These are phyloP conservation scores for Floccularia luteovirens DNA, from an alignment of 768 basidiomycete species.

Conservation along the genomic window DNA sequence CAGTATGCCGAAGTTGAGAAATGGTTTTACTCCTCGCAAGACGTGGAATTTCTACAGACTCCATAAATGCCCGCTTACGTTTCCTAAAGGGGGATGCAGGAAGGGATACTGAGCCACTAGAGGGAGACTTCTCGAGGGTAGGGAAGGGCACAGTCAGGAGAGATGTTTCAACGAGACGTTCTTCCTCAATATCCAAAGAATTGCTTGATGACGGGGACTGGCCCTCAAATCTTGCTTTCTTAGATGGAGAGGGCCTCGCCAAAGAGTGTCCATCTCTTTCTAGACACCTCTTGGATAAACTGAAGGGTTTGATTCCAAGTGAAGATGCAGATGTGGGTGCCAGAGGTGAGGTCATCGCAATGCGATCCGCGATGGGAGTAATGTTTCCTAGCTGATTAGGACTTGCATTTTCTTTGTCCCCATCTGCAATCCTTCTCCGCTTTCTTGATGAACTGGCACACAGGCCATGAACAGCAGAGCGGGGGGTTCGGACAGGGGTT, in stretches of 20 bases:
- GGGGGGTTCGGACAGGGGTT: not conserved
- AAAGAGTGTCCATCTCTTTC: constrained; percentile 25
- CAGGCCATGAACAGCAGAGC: not conserved
- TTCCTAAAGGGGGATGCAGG: constrained; percentile 19
- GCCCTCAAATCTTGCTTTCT: constrained; percentile 10
- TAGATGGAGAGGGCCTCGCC: constrained; percentile 16
- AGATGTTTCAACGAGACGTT: constrained; percentile 13
- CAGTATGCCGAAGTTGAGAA: not conserved
- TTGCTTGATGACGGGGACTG: not conserved
- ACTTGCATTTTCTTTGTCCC: constrained; percentile 57
- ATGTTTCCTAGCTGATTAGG: constrained; percentile 20
- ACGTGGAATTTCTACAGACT: constrained; percentile 27
- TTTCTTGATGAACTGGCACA: not conserved
- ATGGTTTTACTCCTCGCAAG: constrained; percentile 3
- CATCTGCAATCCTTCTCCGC: constrained; percentile 21
- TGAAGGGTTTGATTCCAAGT: constrained; percentile 7
- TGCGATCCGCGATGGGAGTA: constrained; percentile 36
- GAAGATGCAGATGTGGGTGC: constrained; percentile 7
- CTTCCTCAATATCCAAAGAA: constrained; percentile 21
- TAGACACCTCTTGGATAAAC: constrained; percentile 33
- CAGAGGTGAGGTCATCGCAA: constrained; percentile 30
- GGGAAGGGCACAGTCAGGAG: not conserved
- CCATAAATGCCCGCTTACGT: constrained; percentile 42
- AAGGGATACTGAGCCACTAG: not conserved
- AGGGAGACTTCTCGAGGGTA: not conserved